Base-by-base conservation (phyloP, 1,139 yeast species). In the Wickerhamiella pararugosa region DNA sequence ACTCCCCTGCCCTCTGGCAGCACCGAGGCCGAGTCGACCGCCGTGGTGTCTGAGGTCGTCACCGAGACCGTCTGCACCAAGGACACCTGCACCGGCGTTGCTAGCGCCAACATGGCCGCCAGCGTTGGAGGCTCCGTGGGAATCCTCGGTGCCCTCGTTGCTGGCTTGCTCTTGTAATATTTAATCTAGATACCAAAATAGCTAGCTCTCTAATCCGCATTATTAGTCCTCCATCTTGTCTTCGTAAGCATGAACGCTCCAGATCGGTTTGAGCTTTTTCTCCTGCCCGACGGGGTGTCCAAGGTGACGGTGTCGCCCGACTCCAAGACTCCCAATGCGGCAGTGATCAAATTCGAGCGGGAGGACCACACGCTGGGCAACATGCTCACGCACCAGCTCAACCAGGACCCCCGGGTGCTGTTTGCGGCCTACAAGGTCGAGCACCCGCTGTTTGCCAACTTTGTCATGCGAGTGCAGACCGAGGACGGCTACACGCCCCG, bases 311-410 rank as follows among this genome's bases (percentile, higher is more conserved):
- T 90, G 49, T 81, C 86, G 30, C 96, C 96, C 7, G 99, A 90
- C 62, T 77, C 94, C 45, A 82, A 90, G 56, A 92, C 90, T 38
- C 95, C 97, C 31, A 90, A 90, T 61, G 94, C 97, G 41, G 92
- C 94, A 44, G 76, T 87, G 48, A 72, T 90, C 53, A 84, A 82
- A 51, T 84, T 90, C 52, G 97, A 90, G 62, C 79, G 95, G 59
- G 99, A 90, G 61, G 99, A 90, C 62, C 99, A 90, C 59, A 92
- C 99, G 1, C 70, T 90, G 46, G 98, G 94, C 26, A 90, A 90
- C 60, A 63, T 90, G 56, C 70, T 90, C 46, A 73, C 95, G 58
- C 77, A 90, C 31, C 95, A 87, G 59, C 72, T 90, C 42, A 70
- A 84, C 49, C 78, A 79, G 57, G 97, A 90, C 60, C 76, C 79